A percentile compares a stretch with the other conserved stretches of the same genome.
These are phyloP conservation scores for Botrytis pseudocinerea DNA, from an alignment of 2,329 filamentous ascomycete genomes.

Conservation along the genomic window DNA sequence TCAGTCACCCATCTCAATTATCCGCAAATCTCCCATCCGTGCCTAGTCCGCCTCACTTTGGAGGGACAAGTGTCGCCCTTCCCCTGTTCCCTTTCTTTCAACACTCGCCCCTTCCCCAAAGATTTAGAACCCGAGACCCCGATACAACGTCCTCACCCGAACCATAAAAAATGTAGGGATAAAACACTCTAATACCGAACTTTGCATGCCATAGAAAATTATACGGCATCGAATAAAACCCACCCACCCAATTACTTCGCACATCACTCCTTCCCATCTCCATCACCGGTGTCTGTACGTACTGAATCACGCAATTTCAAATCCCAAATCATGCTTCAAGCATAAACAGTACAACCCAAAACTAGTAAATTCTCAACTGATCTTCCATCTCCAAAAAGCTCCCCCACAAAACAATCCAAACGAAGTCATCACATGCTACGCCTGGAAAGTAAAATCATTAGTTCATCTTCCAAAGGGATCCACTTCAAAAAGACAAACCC, in stretches of 20 bases:
- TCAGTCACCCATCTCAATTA: neutral
- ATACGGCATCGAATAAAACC: neutral
- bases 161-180: neutral
- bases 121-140: neutral
- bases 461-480: neutral
- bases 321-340: neutral
- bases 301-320: neutral
- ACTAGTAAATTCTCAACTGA: too few species aligned
- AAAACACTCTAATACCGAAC: neutral
- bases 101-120: neutral
- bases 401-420: neutral
- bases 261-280: neutral
- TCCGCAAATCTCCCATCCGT: neutral
- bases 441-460: neutral
- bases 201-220: neutral
- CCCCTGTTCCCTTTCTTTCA: neutral
- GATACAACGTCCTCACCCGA: fast-evolving
- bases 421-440: neutral
- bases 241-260: neutral
- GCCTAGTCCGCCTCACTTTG: neutral
- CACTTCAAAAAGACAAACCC: neutral
- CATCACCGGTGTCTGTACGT: neutral
- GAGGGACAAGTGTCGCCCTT: neutral
- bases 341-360: too few species aligned
- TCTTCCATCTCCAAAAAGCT: too few species aligned